A percentile compares a stretch with the other conserved stretches of the same genome.
Evolutionary conservation across 208 protist species (phyloP).

Genomic region (Wallacemonas rigidus): DNA sequence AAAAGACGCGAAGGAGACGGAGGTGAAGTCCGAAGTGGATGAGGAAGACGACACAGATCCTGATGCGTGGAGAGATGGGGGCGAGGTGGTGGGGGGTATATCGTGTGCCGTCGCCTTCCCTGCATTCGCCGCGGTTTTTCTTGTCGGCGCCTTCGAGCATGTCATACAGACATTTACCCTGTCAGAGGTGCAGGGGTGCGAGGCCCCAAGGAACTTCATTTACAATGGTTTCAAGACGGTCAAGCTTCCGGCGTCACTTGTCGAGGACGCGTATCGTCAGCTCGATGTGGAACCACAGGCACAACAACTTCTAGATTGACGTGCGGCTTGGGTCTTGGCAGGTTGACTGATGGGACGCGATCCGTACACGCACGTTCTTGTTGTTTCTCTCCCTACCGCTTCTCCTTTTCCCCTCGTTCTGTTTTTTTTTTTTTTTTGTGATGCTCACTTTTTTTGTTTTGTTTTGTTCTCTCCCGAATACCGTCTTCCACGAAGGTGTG

Average conservation of each 20-base stretch:
- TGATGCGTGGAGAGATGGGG: conserved; percentile 12
- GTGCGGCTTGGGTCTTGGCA: too few species aligned
- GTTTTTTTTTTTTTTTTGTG: too few species aligned
- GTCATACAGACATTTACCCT: conserved; percentile 70
- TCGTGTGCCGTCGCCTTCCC: conserved; percentile 62
- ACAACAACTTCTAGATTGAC: neutral
- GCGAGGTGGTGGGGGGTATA: conserved; percentile 44
- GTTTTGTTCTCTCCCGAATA: too few species aligned
- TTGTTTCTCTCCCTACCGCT: too few species aligned
- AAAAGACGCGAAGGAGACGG: neutral
- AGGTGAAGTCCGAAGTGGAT: neutral
- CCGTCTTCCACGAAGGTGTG: too few species aligned
- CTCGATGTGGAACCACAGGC: conserved; percentile 3
- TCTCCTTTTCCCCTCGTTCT: too few species aligned
- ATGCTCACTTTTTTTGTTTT: too few species aligned
- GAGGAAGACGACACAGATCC: conserved; percentile 10
- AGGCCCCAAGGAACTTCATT: conserved; percentile 60
- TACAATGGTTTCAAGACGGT: conserved; percentile 85
- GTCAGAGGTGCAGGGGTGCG: conserved; percentile 68
- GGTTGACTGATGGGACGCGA: too few species aligned
- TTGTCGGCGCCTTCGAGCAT: conserved; percentile 72
- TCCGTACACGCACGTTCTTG: too few species aligned
- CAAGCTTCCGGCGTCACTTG: conserved; percentile 35
- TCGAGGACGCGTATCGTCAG: conserved; percentile 33
- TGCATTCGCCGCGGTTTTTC: conserved; percentile 61